These are phyloP conservation scores for Colletotrichum caudatum DNA, from an alignment of 2,329 filamentous ascomycete species.

Conservation along the genomic window DNA sequence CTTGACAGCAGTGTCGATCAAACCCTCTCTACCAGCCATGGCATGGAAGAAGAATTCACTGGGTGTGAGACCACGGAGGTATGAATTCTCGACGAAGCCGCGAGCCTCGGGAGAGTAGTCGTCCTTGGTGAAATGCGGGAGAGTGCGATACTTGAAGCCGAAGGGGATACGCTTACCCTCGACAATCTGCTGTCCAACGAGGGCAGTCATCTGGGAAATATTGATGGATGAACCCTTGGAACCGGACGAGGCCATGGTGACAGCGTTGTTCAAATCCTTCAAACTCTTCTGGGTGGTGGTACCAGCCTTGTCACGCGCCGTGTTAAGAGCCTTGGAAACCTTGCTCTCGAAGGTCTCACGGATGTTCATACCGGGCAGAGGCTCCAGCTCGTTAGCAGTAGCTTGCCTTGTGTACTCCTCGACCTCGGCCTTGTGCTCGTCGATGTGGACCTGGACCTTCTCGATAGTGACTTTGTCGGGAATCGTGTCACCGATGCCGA, in stretches of 20 bases:
- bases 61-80: conserved; percentile 93
- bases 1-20: conserved; percentile 99
- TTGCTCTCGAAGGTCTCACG: conserved; percentile 98
- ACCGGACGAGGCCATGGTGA: conserved; percentile 94
- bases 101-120: conserved; percentile 97
- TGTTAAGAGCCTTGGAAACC: conserved; percentile 93
- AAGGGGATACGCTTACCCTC: conserved; percentile 99
- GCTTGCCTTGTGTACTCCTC: conserved; percentile 80
- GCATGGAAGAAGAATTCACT: conserved; percentile 99
- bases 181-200: conserved; percentile 97
- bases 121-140: conserved; percentile 99
- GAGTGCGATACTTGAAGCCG: conserved; percentile 96
- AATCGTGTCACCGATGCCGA: conserved; percentile 98
- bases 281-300: conserved; percentile 90
- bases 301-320: conserved; percentile 96
- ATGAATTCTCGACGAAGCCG: conserved; percentile 99
- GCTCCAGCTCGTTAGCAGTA: conserved; percentile 87
- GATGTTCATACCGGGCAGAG: conserved; percentile 98
- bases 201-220: conserved; percentile 98
- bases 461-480: conserved; percentile 87
- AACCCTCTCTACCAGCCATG: conserved; percentile 99
- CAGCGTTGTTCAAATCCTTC: conserved; percentile 96
- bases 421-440: conserved; percentile 85
- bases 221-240: conserved; percentile 99
- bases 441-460: conserved; percentile 85